Evolutionary conservation across 345 rosid genomes (phyloP).

Genomic region (Mercurialis annua): DNA sequence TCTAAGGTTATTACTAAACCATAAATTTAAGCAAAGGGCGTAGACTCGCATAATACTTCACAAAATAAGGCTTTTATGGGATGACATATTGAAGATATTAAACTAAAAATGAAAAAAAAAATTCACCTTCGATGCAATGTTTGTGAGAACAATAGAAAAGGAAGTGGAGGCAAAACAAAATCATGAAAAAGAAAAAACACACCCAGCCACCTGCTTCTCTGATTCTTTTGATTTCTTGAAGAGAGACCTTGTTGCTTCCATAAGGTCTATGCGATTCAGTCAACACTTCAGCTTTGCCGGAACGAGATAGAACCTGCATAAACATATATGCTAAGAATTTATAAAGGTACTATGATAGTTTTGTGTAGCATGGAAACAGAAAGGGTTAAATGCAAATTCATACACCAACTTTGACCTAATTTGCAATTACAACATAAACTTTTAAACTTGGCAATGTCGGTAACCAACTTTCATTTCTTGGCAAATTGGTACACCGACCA

Average conservation of each 20-base stretch:
- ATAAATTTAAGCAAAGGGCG: not conserved
- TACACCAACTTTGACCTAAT: no score
- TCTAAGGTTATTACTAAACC: not conserved
- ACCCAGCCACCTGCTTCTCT: slow-evolving; percentile 99
- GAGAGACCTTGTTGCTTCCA: slow-evolving; percentile 65
- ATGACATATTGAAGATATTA: not conserved
- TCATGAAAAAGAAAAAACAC: slow-evolving; percentile 49
- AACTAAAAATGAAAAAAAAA: not conserved
- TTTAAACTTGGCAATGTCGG: no score
- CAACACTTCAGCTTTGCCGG: slow-evolving; percentile 65
- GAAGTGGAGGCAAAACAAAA: slow-evolving; percentile 7
- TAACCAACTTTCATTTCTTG: no score
- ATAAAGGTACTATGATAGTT: not conserved
- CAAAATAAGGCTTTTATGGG: not conserved
- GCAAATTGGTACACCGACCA: no score
- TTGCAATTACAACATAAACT: no score
- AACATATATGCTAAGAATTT: slow-evolving; percentile 10
- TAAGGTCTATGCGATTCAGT: slow-evolving; percentile 86
- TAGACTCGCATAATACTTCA: not conserved
- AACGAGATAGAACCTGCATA: slow-evolving; percentile 70
- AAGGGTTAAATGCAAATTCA: no score
- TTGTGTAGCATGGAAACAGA: no score
- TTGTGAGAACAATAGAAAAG: not conserved
- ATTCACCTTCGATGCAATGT: not conserved
- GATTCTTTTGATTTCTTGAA: slow-evolving; percentile 76